A percentile compares a stretch with the other conserved stretches of the same genome.
phyloP scores from a whole-genome alignment of 805 yeast species.

The Tetrapisispora pingtungensis region DNA sequence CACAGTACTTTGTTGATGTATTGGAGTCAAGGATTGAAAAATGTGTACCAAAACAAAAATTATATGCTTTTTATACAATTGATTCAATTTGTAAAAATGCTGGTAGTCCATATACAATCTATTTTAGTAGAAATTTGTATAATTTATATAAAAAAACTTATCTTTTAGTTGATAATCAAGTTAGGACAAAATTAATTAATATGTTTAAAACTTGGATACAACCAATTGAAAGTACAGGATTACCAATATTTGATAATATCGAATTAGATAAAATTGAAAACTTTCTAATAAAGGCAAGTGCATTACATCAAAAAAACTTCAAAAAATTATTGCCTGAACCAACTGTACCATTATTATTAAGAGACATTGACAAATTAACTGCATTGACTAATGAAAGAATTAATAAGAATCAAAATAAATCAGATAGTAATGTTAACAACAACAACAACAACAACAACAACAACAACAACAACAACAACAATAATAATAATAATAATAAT shows the following conservation, averaged over 20 bases:
- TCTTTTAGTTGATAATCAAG: conserved; percentile 65
- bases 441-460: conserved; percentile 14
- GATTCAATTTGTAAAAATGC: conserved; percentile 89
- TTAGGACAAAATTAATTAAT: conserved; percentile 61
- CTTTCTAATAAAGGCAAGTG: conserved; percentile 56
- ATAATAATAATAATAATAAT: conserved; percentile 14
- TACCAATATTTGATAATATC: conserved; percentile 62
- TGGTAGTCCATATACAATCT: conserved; percentile 83
- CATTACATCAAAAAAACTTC: conserved; percentile 31
- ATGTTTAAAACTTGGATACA: conserved; percentile 83
- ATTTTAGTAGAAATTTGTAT: conserved; percentile 53
- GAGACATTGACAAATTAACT: conserved; percentile 30
- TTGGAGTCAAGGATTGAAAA: conserved; percentile 64
- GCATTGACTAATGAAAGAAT: conserved; percentile 28
- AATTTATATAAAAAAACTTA: conserved; percentile 67
- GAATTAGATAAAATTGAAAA: conserved; percentile 63
- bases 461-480: not conserved
- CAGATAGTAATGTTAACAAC: conserved; percentile 17
- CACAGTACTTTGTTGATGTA: conserved; percentile 66
- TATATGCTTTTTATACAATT: conserved; percentile 71
- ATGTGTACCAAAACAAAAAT: conserved; percentile 74
- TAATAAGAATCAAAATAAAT: conserved; percentile 11
- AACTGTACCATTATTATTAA: conserved; percentile 25
- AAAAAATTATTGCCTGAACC: conserved; percentile 25
- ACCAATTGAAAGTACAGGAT: conserved; percentile 35